These are phyloP conservation scores for Picea sitchensis DNA, from an alignment of 75 land plant species.

Conservation along the genomic window DNA sequence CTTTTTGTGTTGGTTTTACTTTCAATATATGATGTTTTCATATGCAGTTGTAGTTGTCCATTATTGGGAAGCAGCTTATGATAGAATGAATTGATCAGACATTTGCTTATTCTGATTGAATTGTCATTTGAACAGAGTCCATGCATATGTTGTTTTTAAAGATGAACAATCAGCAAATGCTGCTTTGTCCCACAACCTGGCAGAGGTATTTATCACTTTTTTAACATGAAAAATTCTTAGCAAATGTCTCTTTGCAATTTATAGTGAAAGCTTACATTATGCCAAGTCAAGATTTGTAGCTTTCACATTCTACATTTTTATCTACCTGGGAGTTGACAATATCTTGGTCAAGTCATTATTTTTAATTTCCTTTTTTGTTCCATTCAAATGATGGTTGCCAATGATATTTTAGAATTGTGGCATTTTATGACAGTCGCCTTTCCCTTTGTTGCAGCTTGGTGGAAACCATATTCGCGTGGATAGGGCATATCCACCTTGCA, in stretches of 20 bases:
- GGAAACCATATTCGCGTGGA: conserved; percentile 98
- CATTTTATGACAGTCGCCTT: not conserved
- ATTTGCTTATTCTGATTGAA: too few relatives aligned
- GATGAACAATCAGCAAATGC: conserved; percentile 68
- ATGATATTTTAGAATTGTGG: conserved; percentile 7
- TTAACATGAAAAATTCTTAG: not conserved
- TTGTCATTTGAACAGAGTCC: conserved; percentile 37
- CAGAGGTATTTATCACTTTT: conserved; percentile 46
- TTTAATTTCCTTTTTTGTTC: not conserved
- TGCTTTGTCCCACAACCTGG: conserved; percentile 86
- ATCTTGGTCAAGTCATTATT: not conserved
- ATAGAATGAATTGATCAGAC: too few relatives aligned
- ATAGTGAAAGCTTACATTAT: not conserved
- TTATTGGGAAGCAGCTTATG: too few relatives aligned
- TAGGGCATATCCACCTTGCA: conserved; percentile 80
- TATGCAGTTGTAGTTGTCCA: too few relatives aligned
- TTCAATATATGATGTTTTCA: too few relatives aligned
- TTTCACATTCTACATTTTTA: not conserved
- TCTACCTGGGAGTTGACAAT: not conserved
- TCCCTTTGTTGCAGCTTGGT: conserved; percentile 51
- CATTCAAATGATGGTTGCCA: not conserved
- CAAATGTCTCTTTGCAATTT: not conserved
- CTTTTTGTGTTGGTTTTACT: too few relatives aligned
- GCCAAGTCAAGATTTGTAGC: not conserved
- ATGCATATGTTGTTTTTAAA: conserved; percentile 93